Evolutionary conservation across 116 monocot genomes (phyloP), one percentile per base, ranked within the genome.

Genomic region (Trichopus zeylanicus): DNA sequence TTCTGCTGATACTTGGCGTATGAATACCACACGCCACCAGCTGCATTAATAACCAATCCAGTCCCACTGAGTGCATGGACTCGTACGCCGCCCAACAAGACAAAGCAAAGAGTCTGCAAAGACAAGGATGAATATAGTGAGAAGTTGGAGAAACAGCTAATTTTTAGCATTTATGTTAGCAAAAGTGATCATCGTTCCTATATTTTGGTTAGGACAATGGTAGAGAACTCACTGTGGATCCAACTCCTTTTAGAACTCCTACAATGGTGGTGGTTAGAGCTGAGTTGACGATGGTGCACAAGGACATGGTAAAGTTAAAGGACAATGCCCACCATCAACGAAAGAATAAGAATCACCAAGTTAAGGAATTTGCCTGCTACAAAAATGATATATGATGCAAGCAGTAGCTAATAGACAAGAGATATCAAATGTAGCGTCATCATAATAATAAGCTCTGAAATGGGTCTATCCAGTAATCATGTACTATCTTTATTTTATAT

Each of bases 211-310:
- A 35, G 52, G 23, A 11, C 33, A 32, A 46, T 23, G 47, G 26
- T 9, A 26, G 24, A 16, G n/a, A 25, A 75, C 84, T 78, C 61
- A 91, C 97, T 31, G 91, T 97, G 56, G 97, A 91, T 11, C 87
- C 97, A 23, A 97, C 97, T 15, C 97, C 97, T 76, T 97, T 97
- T 28, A 97, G 87, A 53, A 97, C 97, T 31, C 97, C 97, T 28
- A 97, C 91, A 74, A 97, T 97, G 39, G 97, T 97, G 11, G 97
- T 97, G 18, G 97, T 97, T 37, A 97, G 75, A 62, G 97, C 97
- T 8, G 97, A 97, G 65, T 97, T 97, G 34, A 97, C 97, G 13
- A 87, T 84, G 46, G 97, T 97, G 80, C 97, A 97, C 59, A 72
- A 65, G 67, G 91, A 97, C 97, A 97, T 97, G 10, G 91, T 97